Conservation (phyloP, 2,329 filamentous ascomycete species). For the Nectriaceae sp. region DNA sequence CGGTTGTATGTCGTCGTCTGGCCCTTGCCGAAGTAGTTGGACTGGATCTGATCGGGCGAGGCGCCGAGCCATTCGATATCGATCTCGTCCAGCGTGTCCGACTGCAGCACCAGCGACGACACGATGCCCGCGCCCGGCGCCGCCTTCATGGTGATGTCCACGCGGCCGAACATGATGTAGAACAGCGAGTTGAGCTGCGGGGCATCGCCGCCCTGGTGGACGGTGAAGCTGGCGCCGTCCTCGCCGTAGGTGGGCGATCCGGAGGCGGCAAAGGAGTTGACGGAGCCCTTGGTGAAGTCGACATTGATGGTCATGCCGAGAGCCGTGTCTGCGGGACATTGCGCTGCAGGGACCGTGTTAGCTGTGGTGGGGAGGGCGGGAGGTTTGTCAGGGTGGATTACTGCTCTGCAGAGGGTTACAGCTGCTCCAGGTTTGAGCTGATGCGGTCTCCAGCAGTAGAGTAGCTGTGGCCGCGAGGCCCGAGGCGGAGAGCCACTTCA, state of each 20-base stretch:
- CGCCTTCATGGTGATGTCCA: conserved; percentile 82
- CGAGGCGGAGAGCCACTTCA: conserved; percentile 22
- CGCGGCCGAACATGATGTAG: conserved; percentile 98
- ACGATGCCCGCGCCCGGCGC: conserved; percentile 91
- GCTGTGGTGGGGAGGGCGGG: neutral
- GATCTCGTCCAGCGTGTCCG: conserved; percentile 91
- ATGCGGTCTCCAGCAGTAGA: conserved; percentile 26
- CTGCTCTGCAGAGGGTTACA: conserved; percentile 42
- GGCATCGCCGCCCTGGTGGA: conserved; percentile 75
- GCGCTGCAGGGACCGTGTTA: conserved; percentile 36
- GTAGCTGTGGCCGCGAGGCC: conserved; percentile 20
- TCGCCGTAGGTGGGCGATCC: conserved; percentile 72
- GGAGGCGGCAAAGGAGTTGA: conserved; percentile 75
- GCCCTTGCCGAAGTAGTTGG: conserved; percentile 97
- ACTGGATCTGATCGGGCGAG: conserved; percentile 77
- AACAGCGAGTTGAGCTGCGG: conserved; percentile 87
- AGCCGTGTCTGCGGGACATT: conserved; percentile 75
- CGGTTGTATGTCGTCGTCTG: conserved; percentile 84
- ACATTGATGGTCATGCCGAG: conserved; percentile 80
- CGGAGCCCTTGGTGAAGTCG: conserved; percentile 78
- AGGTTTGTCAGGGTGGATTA: conserved; percentile 22
- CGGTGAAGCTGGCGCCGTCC: conserved; percentile 80
- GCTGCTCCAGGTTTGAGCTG: conserved; percentile 42
- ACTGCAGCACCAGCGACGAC: conserved; percentile 87
- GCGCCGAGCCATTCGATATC: conserved; percentile 96